Percentiles rank a stretch among this genome's conserved stretches.
These are phyloP conservation scores for Rosa rugosa DNA, from an alignment of 306 rosid genomes.

Conservation along the genomic window DNA sequence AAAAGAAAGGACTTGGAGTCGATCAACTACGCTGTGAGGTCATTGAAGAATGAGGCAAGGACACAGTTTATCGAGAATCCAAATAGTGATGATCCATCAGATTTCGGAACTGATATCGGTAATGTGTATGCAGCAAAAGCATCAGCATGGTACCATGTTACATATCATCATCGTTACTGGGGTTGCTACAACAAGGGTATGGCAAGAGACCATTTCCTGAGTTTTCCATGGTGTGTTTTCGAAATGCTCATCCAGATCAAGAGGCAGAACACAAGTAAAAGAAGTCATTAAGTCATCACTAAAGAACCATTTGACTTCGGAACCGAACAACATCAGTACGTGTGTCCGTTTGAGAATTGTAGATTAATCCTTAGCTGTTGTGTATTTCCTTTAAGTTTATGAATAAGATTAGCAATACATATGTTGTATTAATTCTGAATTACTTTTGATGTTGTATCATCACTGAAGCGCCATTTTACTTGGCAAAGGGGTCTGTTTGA, in stretches of 20 bases:
- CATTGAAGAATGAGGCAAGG: slow-evolving; percentile 40
- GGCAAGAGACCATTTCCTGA: slow-evolving; percentile 4
- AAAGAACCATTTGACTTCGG: background rate
- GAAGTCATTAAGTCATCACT: background rate
- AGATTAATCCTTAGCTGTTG: background rate
- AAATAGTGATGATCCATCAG: background rate
- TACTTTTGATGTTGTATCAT: no score
- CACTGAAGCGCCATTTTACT: no score
- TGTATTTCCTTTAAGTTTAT: background rate
- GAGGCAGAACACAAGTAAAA: background rate
- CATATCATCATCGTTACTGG: slow-evolving; percentile 6
- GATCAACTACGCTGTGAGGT: slow-evolving; percentile 42
- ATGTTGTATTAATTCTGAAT: no score
- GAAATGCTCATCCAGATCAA: background rate
- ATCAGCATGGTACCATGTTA: background rate
- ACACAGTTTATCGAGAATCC: slow-evolving; percentile 25
- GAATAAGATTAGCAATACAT: background rate
- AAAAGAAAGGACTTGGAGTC: slow-evolving; percentile 58
- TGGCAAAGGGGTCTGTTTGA: no score
- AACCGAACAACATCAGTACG: background rate
- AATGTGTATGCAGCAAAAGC: background rate
- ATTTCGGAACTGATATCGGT: background rate
- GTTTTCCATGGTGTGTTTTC: background rate
- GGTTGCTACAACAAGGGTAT: background rate
- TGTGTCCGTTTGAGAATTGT: background rate